These are phyloP conservation scores for Curvularia spicifera DNA, from an alignment of 2,329 filamentous ascomycete species.

Conservation along the genomic window DNA sequence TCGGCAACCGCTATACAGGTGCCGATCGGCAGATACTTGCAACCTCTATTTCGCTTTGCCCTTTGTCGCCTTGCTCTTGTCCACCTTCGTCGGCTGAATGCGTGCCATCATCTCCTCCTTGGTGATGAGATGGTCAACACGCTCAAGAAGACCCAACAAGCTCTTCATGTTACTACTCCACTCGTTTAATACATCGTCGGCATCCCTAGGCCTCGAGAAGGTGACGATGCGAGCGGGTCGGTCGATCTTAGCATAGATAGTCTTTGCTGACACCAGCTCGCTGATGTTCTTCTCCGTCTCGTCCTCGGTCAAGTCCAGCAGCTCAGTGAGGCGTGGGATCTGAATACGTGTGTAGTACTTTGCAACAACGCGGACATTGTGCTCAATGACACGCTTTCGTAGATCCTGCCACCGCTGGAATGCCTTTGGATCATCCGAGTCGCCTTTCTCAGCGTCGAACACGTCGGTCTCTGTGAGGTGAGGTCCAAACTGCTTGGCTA, in stretches of 20 bases:
- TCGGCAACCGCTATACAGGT: slow-evolving; percentile 17
- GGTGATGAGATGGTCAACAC: slow-evolving; percentile 97
- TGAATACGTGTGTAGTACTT: slow-evolving; percentile 99
- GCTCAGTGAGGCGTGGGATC: slow-evolving; percentile 85
- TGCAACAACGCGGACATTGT: slow-evolving; percentile 96
- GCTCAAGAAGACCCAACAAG: slow-evolving; percentile 80
- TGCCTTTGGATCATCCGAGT: slow-evolving; percentile 78
- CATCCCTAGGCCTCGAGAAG: slow-evolving; percentile 93
- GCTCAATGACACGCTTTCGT: slow-evolving; percentile 97
- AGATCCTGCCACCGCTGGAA: slow-evolving; percentile 90
- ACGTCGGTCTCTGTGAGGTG: slow-evolving; percentile 90
- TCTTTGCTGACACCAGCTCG: slow-evolving; percentile 95
- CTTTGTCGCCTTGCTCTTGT: slow-evolving; percentile 50
- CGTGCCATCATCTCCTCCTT: slow-evolving; percentile 99
- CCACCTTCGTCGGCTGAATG: slow-evolving; percentile 72
- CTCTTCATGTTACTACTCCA: slow-evolving; percentile 99
- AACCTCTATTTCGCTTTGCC: slow-evolving; percentile 41
- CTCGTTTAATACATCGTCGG: slow-evolving; percentile 95
- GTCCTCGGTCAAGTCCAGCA: slow-evolving; percentile 89
- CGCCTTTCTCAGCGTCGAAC: slow-evolving; percentile 72
- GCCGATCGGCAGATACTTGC: slow-evolving; percentile 5
- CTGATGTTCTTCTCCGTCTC: slow-evolving; percentile 99
- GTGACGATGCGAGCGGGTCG: slow-evolving; percentile 88
- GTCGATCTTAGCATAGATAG: slow-evolving; percentile 97
- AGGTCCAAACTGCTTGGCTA: slow-evolving; percentile 85